Base-by-base conservation (phyloP, 208 protist genomes). In the Acanthamoeba sp. region DNA sequence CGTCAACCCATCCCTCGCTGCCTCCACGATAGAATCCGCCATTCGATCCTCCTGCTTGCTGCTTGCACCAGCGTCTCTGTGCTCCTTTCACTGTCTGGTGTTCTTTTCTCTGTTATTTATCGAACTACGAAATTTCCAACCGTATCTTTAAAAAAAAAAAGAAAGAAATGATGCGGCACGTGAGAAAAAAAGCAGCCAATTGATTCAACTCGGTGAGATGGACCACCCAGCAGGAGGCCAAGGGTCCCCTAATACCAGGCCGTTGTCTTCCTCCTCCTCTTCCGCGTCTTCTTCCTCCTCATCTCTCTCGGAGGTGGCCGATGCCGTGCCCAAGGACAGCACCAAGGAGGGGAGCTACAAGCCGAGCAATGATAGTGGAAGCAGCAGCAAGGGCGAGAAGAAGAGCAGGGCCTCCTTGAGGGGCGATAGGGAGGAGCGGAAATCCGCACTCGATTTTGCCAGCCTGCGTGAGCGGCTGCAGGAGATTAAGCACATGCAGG, bases 1-100 rank as follows among this genome's bases (percentile, higher is more conserved):
- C 24, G 57, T 73, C 20, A 73, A 38, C 10, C 85, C 85, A 14
- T 91, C 85, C 34, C 34, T 91, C 27, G 85, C 85, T n/a, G 85
- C 85, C 57, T 64, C 59, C 20, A 91, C 85, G 1, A 91, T 91
- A 24, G 85, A 91, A 12, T 91, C 85, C 27, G 85, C 85, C 85
- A 91, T 91, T 38, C 3, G 27, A 24, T 6, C 48, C 22, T 62
- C 22, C 55, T 62, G 2, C 45, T 50, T 12, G 45, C 45, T 50
- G 4, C 4, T 50, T n/a, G 22, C 1, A 10, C 16, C 22, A 0
- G 55, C 18, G 52, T 57, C 4, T 12, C 14, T 62, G 22, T 62
- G 22, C 10, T 4, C n/a, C 20, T 2, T 62, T 62, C 55, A 22
- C 22, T 62, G 22, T 16, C 1, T 1, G 55, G 0, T 29, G 48